A percentile compares a stretch with the other conserved stretches of the same genome.
Evolutionary conservation across 2,329 filamentous ascomycete genomes (phyloP).

Genomic region (Ilyonectria mors-panacis): DNA sequence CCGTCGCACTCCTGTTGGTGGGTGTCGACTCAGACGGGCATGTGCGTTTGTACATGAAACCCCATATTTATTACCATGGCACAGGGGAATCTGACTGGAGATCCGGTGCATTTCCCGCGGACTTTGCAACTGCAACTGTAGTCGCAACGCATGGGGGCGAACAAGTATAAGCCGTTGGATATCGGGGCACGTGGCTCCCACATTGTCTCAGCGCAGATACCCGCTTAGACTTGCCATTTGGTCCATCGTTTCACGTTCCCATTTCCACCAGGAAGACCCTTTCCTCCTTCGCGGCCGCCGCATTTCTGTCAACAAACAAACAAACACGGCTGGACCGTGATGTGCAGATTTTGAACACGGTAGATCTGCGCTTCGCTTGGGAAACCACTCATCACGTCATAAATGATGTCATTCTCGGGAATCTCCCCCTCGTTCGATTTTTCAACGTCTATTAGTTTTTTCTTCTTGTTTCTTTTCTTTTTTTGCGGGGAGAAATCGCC

Average conservation of each 20-base stretch:
- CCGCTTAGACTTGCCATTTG: neutral
- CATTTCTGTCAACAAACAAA: neutral
- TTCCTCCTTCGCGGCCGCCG: neutral
- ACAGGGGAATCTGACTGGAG: too few species aligned
- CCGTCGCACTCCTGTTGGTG: neutral
- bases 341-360: neutral
- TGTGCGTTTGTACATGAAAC: too few species aligned
- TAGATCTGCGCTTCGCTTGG: neutral
- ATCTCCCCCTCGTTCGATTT: conserved; percentile 1
- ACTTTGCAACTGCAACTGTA: neutral
- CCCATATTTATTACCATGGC: too few species aligned
- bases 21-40: neutral
- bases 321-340: neutral
- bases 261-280: neutral
- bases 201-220: conserved; percentile 11
- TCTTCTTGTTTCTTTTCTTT: neutral
- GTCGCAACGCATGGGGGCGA: conserved; percentile 4
- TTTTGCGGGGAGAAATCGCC: neutral
- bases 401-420: conserved; percentile 11
- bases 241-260: neutral
- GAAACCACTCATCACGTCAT: conserved; percentile 1
- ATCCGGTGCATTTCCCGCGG: too few species aligned
- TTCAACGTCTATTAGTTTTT: neutral
- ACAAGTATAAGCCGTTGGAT: conserved; percentile 23
- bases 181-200: conserved; percentile 20